Base-by-base conservation (phyloP, 1,284 basidiomycete genomes). In the Phellopilus nigrolimitatus region DNA sequence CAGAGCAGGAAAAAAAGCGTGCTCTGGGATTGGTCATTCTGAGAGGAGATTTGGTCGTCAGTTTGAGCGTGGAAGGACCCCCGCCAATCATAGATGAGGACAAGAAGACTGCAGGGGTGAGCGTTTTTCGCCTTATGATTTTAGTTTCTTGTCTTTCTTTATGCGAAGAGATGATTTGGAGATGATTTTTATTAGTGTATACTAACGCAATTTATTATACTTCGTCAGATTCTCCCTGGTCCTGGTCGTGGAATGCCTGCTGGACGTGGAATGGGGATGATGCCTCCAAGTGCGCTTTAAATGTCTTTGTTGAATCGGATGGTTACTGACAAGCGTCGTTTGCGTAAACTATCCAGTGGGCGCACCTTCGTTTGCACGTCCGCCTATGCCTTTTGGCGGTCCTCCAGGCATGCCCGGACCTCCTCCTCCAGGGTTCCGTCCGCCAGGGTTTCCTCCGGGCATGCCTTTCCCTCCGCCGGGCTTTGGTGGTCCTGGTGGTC, bases 11-110 rank as follows among this genome's bases (percentile, higher is more conserved):
- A 74, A 88, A 97, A 76, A 99, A 99, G 73, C 83, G 97, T 54
- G 86, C 92, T 0, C 79, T 99, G 22, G 97, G 97, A 21, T 78
- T 99, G 33, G 92, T 99, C 50, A 98, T 99, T 63, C 72, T 99
- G 59, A 82, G 97, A 55, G 97, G 97, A 55, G 97, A 99, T 71
- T 92, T 91, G 1, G 91, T 99, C 41, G 95, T 99, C 63, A 94
- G 90, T 63, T 76, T 99, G 60, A 88, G 83, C 56, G 93, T 98
- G 21, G 97, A 98, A 68, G 95, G 95, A 3, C 95, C 95, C 2
- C 97, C 97, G 38, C 95, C 97, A 3, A 80, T 85, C 13, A 82
- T 85, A n/a, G 89, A 94, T 51, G 88, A 91, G 15, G 87, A 91
- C 62, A 94, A 94, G 68, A 88, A 91, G 71, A 84, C 82, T 62